These are phyloP conservation scores for Rhododendron henanense DNA, from an alignment of 148 eudicot species.

Conservation along the genomic window DNA sequence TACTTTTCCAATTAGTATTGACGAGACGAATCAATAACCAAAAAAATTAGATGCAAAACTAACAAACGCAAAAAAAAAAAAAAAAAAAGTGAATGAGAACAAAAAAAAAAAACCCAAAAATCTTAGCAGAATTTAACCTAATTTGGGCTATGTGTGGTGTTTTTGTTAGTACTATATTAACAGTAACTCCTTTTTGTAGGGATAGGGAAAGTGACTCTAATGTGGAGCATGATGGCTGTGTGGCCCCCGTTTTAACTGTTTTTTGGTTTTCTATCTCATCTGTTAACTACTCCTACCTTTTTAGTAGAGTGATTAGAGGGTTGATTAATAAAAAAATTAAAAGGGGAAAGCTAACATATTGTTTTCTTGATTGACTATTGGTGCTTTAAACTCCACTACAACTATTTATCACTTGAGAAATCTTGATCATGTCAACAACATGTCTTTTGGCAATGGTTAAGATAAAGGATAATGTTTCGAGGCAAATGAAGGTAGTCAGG, in stretches of 20 bases:
- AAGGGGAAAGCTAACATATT: conserved; percentile 7
- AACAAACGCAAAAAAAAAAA: too few relatives aligned
- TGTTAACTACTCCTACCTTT: not conserved
- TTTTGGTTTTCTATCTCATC: not conserved
- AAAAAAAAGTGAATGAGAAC: too few relatives aligned
- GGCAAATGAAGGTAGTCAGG: too few relatives aligned
- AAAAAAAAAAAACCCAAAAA: too few relatives aligned
- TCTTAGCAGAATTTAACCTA: too few relatives aligned
- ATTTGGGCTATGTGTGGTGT: too few relatives aligned
- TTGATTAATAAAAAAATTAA: not conserved
- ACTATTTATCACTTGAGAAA: not conserved
- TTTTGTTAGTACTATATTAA: not conserved
- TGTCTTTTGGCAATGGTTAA: not conserved
- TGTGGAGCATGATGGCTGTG: conserved; percentile 24
- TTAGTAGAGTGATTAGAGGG: not conserved
- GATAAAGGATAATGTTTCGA: too few relatives aligned
- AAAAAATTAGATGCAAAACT: too few relatives aligned
- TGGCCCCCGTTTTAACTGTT: not conserved
- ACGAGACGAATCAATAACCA: too few relatives aligned
- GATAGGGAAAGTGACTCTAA: conserved; percentile 7
- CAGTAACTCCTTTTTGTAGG: not conserved
- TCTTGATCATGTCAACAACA: not conserved
- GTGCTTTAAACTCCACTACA: not conserved
- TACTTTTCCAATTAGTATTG: too few relatives aligned
- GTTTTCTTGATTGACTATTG: conserved; percentile 12